A percentile compares a stretch with the other conserved stretches of the same genome.
phyloP scores from a whole-genome alignment of 1,139 yeast species.

The Yamadazyma jaroonii region DNA sequence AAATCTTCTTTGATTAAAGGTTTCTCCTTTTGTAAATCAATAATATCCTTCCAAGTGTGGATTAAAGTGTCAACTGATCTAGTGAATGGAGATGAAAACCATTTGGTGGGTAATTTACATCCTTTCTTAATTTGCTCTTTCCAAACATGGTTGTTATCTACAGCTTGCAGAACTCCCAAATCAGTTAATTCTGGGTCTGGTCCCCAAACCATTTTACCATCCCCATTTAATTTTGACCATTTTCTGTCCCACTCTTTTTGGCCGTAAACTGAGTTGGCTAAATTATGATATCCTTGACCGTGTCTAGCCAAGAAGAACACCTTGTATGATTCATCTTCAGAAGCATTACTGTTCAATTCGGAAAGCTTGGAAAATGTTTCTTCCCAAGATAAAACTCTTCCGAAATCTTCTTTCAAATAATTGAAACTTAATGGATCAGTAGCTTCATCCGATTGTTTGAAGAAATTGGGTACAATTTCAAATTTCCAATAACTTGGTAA shows the following conservation, averaged over 20 bases:
- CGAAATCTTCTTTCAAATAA: conserved; percentile 40
- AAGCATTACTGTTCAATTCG: conserved; percentile 25
- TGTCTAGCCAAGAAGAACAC: conserved; percentile 43
- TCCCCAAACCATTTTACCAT: conserved; percentile 45
- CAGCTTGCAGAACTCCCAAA: conserved; percentile 40
- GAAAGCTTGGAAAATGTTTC: conserved; percentile 23
- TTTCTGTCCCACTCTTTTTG: conserved; percentile 42
- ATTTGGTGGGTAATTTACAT: conserved; percentile 26
- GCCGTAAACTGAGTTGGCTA: conserved; percentile 43
- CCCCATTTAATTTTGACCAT: conserved; percentile 43
- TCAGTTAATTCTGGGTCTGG: conserved; percentile 47
- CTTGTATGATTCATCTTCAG: conserved; percentile 29
- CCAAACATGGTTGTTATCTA: conserved; percentile 25
- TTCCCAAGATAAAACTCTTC: conserved; percentile 33
- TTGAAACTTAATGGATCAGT: conserved; percentile 40
- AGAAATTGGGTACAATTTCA: conserved; percentile 34
- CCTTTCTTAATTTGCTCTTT: conserved; percentile 19
- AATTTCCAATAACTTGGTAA: conserved; percentile 29
- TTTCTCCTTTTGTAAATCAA: conserved; percentile 21
- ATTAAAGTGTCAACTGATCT: conserved; percentile 39
- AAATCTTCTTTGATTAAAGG: conserved; percentile 41
- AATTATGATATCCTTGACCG: conserved; percentile 47
- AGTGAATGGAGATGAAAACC: conserved; percentile 36
- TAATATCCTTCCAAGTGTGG: conserved; percentile 29
- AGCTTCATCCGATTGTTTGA: conserved; percentile 34